phyloP scores from a whole-genome alignment of 129 eudicot species.

The Arctium minus region DNA sequence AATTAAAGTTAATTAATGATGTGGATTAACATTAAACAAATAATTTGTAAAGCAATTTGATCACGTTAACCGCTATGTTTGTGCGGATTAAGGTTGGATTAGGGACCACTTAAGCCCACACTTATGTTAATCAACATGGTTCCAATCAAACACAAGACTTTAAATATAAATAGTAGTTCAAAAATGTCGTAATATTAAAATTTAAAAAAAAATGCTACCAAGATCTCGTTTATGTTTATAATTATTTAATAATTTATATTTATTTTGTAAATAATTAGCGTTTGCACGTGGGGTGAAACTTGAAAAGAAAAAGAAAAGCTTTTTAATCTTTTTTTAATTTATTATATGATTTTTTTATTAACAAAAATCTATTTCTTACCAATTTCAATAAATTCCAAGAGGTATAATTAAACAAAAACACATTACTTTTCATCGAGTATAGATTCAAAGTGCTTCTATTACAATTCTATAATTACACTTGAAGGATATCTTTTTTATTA shows the following conservation, averaged over 20 bases:
- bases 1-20: slow-evolving; percentile 13
- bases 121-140: background rate
- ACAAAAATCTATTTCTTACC: background rate
- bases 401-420: too few relatives aligned
- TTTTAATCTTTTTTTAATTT: background rate
- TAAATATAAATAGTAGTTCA: background rate
- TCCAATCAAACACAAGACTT: background rate
- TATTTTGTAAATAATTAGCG: background rate
- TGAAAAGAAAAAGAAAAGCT: too few relatives aligned
- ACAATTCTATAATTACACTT: too few relatives aligned
- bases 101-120: slow-evolving; percentile 21
- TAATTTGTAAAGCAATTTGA: slow-evolving; percentile 14
- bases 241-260: background rate
- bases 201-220: background rate
- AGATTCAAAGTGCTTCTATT: too few relatives aligned
- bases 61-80: slow-evolving; percentile 18
- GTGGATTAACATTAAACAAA: slow-evolving; percentile 15
- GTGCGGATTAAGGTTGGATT: slow-evolving; percentile 24
- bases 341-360: background rate
- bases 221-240: background rate
- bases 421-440: too few relatives aligned
- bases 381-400: too few relatives aligned
- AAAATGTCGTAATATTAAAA: background rate
- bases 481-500: too few relatives aligned
- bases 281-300: slow-evolving; percentile 2